These are phyloP conservation scores for Annulohypoxylon maeteangense DNA, from an alignment of 495 filamentous ascomycete species.

Conservation along the genomic window DNA sequence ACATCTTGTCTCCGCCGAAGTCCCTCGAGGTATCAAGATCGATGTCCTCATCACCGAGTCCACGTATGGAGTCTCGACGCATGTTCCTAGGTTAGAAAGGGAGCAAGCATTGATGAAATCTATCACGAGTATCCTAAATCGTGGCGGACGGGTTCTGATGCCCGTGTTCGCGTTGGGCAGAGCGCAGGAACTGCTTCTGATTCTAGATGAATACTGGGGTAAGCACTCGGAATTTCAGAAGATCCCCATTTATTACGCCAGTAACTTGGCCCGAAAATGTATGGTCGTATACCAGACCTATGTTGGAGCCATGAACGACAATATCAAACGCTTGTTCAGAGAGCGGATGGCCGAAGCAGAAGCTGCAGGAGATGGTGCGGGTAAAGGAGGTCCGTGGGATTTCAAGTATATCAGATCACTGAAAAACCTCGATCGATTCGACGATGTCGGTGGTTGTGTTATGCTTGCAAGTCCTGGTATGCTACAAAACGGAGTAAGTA, in stretches of 20 bases:
- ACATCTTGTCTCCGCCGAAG: conserved; percentile 90
- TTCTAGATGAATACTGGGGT: conserved; percentile 96
- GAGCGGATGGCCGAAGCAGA: conserved; percentile 89
- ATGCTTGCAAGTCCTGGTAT: conserved; percentile 98
- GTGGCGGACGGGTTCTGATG: conserved; percentile 91
- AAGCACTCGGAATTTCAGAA: conserved; percentile 86
- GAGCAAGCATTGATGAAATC: conserved; percentile 95
- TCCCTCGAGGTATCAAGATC: conserved; percentile 84
- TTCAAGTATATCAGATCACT: conserved; percentile 90
- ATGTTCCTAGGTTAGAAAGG: conserved; percentile 86
- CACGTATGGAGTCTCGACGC: conserved; percentile 93
- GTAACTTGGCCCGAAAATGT: conserved; percentile 91
- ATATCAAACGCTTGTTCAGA: conserved; percentile 90
- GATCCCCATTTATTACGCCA: conserved; percentile 95
- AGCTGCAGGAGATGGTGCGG: conserved; percentile 72
- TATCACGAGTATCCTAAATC: conserved; percentile 86
- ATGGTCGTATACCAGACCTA: conserved; percentile 99
- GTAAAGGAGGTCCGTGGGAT: conserved; percentile 91
- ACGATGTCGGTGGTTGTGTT: conserved; percentile 94
- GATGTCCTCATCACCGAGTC: conserved; percentile 98
- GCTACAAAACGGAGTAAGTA: conserved; percentile 93
- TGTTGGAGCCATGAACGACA: conserved; percentile 97
- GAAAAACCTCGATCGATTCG: conserved; percentile 92
- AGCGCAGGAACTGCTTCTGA: conserved; percentile 92
- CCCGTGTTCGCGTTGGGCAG: conserved; percentile 94